Percentiles rank a stretch among this genome's conserved stretches.
These are phyloP conservation scores for Castanea mollissima DNA, from an alignment of 306 rosid genomes.

Conservation along the genomic window DNA sequence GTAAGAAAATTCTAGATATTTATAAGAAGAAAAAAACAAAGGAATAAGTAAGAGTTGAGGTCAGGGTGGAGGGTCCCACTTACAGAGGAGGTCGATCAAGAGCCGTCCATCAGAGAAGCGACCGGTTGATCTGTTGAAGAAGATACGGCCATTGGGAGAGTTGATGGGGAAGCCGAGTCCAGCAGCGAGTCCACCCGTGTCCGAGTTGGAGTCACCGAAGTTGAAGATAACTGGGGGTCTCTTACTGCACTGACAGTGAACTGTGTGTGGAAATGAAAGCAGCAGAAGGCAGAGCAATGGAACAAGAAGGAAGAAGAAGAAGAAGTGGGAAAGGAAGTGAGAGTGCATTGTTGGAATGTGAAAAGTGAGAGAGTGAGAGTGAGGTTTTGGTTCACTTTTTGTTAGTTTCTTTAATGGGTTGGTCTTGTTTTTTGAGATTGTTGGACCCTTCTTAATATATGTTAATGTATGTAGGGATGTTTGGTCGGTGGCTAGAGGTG, in stretches of 20 bases:
- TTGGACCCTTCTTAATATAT: no score
- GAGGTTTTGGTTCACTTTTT: no score
- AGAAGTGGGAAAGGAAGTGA: background rate
- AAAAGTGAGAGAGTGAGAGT: background rate
- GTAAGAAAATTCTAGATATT: background rate
- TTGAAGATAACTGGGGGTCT: conserved; percentile 52
- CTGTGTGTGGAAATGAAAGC: background rate
- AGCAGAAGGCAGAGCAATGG: background rate
- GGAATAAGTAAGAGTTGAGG: no score
- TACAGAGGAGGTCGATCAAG: conserved; percentile 73
- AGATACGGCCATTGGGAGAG: conserved; percentile 79
- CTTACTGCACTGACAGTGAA: conserved; percentile 17
- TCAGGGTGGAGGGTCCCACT: conserved; percentile 7
- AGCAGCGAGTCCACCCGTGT: conserved; percentile 88
- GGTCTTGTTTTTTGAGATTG: no score
- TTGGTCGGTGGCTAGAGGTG: no score
- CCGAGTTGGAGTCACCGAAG: conserved; percentile 97
- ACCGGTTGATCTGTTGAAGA: conserved; percentile 78
- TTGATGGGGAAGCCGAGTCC: conserved; percentile 83
- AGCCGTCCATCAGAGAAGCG: conserved; percentile 90
- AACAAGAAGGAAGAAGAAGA: background rate
- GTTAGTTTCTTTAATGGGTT: no score
- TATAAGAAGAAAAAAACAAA: background rate
- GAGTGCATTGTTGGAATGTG: background rate
- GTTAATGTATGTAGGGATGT: no score